Evolutionary conservation across 768 basidiomycete genomes (phyloP), one percentile per base, ranked within the genome.

Genomic region (Pluteus cervinus): DNA sequence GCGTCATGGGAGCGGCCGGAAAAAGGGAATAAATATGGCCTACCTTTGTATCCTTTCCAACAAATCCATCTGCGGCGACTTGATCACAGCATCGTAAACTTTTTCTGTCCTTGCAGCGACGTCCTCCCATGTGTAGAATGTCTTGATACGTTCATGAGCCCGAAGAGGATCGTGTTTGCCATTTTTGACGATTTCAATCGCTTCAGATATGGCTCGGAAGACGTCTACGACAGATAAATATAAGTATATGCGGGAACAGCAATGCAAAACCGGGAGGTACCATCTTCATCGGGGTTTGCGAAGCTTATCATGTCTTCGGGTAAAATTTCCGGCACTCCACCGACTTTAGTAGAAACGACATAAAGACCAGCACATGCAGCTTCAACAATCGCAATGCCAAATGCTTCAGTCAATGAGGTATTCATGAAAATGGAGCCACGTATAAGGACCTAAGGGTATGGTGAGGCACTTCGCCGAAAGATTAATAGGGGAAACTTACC

Each of bases 311-410:
- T 87, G 48, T 94, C 89, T 41, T 79, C 66, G 0, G 96, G 96
- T 10, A 99, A 64, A 38, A 98, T 86, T 57, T 98, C 96, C 0
- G 94, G 90, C 0, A 97, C 88, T 1, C 96, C 96, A 0, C 96
- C 96, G 0, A 97, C 94, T 29, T 81, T 78, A 0, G 96, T 98
- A 28, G 83, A 83, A 33, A 98, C 94, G 34, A 97, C 85, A 53
- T 94, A 94, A 11, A 97, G 69, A 1, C 96, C 94, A 0, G 90
- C 80, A 46, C 88, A 93, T 0, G 96, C 96, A 0, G 94, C 96
- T 64, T 99, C 96, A 29, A 99, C 73, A 46, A 94, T 92, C n/a
- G 86, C 88, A 46, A 94, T 98, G 0, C 96, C 94, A 48, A 98
- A 99, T 0, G 96, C 77, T 56, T 98, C 96, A 1, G 94, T 98